Conservation (phyloP, 805 yeast species). For the Nakazawaea holstii region DNA sequence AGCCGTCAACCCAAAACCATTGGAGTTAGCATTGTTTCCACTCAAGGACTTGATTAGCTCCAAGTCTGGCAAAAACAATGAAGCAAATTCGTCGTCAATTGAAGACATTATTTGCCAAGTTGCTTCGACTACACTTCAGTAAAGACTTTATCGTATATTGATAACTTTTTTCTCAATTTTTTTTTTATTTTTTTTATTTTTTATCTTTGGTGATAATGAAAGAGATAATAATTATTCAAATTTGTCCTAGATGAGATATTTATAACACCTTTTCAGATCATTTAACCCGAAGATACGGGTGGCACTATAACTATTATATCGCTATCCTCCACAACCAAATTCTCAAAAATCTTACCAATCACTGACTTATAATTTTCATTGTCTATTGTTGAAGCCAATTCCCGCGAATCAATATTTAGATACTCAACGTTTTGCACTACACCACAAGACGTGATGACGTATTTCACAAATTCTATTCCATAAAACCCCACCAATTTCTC, state of each 20-base stretch:
- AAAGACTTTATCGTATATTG: no score
- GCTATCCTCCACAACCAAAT: conserved; percentile 10
- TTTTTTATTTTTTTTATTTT: background rate
- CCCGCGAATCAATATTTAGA: conserved; percentile 16
- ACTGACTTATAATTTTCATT: background rate
- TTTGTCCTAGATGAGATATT: no score
- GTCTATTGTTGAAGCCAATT: background rate
- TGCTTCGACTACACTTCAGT: no score
- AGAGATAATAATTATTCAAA: background rate
- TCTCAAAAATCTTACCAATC: background rate
- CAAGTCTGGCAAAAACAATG: conserved; percentile 14
- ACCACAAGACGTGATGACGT: conserved; percentile 20
- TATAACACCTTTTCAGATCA: no score
- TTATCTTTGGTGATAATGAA: background rate
- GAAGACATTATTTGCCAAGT: conserved; percentile 2
- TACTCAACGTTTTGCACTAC: conserved; percentile 23
- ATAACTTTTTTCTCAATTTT: background rate
- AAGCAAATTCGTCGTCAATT: conserved; percentile 15
- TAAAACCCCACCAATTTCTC: conserved; percentile 6
- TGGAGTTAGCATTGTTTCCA: background rate
- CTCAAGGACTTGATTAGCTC: conserved; percentile 6
- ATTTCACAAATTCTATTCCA: conserved; percentile 16
- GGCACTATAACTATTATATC: conserved; percentile 24
- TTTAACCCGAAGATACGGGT: conserved; percentile 26
- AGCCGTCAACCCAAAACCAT: background rate